phyloP scores from a whole-genome alignment of 257 asterid species.

The Lavandula angustifolia region DNA sequence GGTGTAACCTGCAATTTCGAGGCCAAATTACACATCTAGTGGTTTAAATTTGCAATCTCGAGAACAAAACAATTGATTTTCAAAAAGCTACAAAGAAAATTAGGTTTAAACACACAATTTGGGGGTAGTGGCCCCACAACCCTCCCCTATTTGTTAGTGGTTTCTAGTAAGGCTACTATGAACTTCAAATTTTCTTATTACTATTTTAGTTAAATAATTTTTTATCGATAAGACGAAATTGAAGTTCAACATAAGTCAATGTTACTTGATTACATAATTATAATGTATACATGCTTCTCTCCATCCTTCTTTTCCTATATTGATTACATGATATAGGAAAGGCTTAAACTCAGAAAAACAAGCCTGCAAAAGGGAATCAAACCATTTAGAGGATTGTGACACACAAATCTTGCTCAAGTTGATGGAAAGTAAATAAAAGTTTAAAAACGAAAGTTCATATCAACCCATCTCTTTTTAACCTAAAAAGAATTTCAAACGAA shows the following conservation, averaged over 20 bases:
- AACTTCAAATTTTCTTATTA: too few species aligned
- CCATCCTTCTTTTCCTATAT: conserved; percentile 28
- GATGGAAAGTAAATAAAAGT: conserved; percentile 24
- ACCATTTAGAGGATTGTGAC: conserved; percentile 28
- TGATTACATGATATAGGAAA: conserved; percentile 27
- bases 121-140: too few species aligned
- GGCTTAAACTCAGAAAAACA: conserved; percentile 6
- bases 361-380: conserved; percentile 27
- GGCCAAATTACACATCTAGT: too few species aligned
- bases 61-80: too few species aligned
- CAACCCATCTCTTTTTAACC: conserved; percentile 5
- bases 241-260: not conserved
- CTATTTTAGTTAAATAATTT: too few species aligned
- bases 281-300: not conserved
- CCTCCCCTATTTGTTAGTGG: too few species aligned
- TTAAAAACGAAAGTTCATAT: conserved; percentile 18
- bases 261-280: not conserved
- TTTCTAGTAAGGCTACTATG: too few species aligned
- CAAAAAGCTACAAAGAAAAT: too few species aligned
- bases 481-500: not conserved
- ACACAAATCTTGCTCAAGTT: conserved; percentile 22
- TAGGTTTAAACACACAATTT: too few species aligned
- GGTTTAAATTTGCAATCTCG: too few species aligned
- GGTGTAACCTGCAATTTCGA: too few species aligned
- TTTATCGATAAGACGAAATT: not conserved